A percentile compares a stretch with the other conserved stretches of the same genome.
Evolutionary conservation across 2,329 filamentous ascomycete genomes (phyloP).

Genomic region (Elsinoe perseae): DNA sequence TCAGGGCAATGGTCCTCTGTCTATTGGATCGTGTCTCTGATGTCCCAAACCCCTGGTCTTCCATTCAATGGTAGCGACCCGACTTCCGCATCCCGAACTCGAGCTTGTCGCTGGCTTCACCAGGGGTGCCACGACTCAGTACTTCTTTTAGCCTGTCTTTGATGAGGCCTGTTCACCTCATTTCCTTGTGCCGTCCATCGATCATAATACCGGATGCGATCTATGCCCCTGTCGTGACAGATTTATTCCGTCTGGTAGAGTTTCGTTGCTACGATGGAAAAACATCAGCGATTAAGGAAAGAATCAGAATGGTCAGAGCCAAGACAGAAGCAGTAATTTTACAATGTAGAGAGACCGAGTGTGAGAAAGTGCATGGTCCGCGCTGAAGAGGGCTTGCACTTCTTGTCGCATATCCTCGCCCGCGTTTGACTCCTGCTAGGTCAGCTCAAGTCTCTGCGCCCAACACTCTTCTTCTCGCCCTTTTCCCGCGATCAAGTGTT

Average conservation of each 20-base stretch:
- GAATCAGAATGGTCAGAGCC: neutral
- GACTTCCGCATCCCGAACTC: neutral
- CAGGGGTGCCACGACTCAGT: constrained; percentile 2
- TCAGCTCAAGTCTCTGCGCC: constrained; percentile 11
- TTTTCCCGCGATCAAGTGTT: neutral
- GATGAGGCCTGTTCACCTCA: neutral
- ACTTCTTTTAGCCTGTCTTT: neutral
- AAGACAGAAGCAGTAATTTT: constrained; percentile 2
- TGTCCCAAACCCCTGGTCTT: neutral
- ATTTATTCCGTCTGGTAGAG: neutral
- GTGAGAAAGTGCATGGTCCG: constrained; percentile 6
- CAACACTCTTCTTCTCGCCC: constrained; percentile 11
- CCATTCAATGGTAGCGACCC: neutral
- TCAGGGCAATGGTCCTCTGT: neutral
- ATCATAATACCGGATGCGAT: neutral
- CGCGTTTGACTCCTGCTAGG: constrained; percentile 3
- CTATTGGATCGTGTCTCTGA: neutral
- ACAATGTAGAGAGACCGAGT: neutral
- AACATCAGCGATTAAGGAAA: no score
- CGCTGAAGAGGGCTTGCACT: constrained; percentile 1
- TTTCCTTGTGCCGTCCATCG: neutral
- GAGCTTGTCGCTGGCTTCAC: constrained; percentile 2
- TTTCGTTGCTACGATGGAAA: neutral
- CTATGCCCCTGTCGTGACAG: neutral
- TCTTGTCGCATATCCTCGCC: neutral